These are phyloP conservation scores for Perilla frutescens DNA, from an alignment of 257 asterid species.

Conservation along the genomic window DNA sequence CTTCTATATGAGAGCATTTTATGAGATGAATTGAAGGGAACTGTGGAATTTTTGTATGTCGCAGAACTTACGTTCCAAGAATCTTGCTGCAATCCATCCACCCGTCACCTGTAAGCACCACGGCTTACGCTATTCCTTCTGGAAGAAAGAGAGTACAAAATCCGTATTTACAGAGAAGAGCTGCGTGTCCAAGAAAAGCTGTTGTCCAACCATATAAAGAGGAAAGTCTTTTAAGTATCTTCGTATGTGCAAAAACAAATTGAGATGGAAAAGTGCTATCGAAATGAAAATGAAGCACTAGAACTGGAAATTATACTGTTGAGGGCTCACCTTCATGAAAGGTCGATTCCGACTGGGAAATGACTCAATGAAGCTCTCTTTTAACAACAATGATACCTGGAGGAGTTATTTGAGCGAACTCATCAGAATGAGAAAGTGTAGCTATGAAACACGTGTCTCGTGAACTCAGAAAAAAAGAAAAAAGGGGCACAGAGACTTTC, in stretches of 20 bases:
- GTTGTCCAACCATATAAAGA: constrained; percentile 40
- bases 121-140: constrained; percentile 65
- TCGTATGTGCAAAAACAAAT: background rate
- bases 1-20: constrained; percentile 16
- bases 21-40: constrained; percentile 17
- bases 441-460: background rate
- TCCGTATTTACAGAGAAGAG: constrained; percentile 99
- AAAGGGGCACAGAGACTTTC: too few species aligned
- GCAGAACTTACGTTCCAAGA: constrained; percentile 51
- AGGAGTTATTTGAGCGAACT: background rate
- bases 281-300: constrained; percentile 8
- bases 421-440: background rate
- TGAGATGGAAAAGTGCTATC: background rate
- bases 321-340: constrained; percentile 80
- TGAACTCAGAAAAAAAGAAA: too few species aligned
- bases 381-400: constrained; percentile 91
- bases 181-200: constrained; percentile 96
- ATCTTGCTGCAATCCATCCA: constrained; percentile 22
- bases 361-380: constrained; percentile 97
- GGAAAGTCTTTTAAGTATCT: background rate
- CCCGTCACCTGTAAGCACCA: constrained; percentile 18
- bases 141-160: constrained; percentile 91
- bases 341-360: constrained; percentile 88
- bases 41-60: constrained; percentile 20
- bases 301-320: background rate